Conservation (phyloP, 2,329 filamentous ascomycete genomes). For the Alternaria angustiovoidea region DNA sequence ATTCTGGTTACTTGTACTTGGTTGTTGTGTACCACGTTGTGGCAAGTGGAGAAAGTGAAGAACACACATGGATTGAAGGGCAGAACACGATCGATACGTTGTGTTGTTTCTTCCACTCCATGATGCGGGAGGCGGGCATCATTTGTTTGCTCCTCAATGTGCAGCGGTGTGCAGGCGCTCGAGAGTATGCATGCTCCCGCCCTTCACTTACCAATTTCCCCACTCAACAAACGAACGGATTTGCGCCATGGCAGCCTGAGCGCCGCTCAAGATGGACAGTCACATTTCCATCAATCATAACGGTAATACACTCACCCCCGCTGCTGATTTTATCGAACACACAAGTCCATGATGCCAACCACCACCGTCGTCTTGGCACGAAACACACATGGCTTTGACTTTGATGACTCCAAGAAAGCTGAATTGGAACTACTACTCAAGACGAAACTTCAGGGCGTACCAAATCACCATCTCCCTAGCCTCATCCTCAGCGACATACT, state of each 20-base stretch:
- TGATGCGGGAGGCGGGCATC: background rate
- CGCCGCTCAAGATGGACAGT: background rate
- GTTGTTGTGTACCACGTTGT: background rate
- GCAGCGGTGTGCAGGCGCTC: background rate
- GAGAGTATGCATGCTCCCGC: background rate
- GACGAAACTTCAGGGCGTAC: no score
- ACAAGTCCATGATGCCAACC: background rate
- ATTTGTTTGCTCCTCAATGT: background rate
- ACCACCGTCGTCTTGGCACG: no score
- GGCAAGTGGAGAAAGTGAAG: background rate
- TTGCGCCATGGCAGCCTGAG: background rate
- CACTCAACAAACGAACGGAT: background rate
- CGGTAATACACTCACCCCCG: background rate
- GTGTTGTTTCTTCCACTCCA: background rate
- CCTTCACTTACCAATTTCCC: background rate
- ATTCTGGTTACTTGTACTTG: background rate
- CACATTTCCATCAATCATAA: background rate
- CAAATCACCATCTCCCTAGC: no score
- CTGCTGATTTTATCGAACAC: background rate
- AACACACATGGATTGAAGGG: background rate
- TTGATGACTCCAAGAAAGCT: no score
- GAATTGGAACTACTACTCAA: no score
- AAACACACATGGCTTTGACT: no score
- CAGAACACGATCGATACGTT: background rate
- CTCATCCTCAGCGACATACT: slow-evolving; percentile 15